Conservation (phyloP, 208 protist genomes). For the Acanthamoeba royreba region DNA sequence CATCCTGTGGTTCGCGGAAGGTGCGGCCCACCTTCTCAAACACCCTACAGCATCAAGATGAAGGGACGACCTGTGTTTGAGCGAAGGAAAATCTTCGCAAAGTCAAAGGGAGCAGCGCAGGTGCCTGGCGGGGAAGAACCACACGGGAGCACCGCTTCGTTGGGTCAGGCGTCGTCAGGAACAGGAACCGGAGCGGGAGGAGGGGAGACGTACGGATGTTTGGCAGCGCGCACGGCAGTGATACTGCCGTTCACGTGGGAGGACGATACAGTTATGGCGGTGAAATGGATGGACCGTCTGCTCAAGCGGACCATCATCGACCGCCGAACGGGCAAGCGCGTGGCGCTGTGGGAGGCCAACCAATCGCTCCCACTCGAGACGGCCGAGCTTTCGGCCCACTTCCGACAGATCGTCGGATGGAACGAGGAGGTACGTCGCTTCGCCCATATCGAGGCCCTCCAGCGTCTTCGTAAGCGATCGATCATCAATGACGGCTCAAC, state of each 20-base stretch:
- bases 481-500: background rate
- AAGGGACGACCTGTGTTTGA: background rate
- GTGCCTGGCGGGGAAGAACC: background rate
- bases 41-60: too few species aligned
- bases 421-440: background rate
- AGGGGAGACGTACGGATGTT: background rate
- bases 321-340: background rate
- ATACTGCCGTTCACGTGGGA: conserved; percentile 10
- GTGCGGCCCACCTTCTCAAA: too few species aligned
- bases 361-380: background rate
- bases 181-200: background rate
- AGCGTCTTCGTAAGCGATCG: background rate
- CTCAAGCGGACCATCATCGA: background rate
- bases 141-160: too few species aligned
- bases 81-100: background rate
- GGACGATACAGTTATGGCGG: background rate
- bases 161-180: too few species aligned
- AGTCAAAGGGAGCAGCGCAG: background rate
- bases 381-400: background rate
- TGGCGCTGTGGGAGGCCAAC: conserved; percentile 12
- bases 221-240: background rate
- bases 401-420: conserved; percentile 27
- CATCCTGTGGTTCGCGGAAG: too few species aligned
- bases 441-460: background rate
- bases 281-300: background rate